Evolutionary conservation across 306 rosid genomes (phyloP), one percentile per base, ranked within the genome.

Genomic region (Corylus avellana): DNA sequence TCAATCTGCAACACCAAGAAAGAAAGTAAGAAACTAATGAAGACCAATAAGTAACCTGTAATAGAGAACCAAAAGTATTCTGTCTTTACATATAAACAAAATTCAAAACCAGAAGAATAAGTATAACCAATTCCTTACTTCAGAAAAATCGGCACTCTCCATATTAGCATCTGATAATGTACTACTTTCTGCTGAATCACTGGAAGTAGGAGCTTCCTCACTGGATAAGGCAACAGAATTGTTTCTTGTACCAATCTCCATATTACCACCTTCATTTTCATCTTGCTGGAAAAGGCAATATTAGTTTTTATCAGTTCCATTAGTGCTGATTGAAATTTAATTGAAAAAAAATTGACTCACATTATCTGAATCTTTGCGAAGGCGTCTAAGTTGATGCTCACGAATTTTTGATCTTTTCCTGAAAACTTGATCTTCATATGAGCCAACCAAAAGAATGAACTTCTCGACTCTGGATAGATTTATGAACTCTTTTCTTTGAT

Each of bases 391-490:
- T 53, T 8, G 58, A 3, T 48, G 20, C 9, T 75, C 88, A 17
- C 68, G 66, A 3, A 84, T 25, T 12, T 78, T 82, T 0, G 78
- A 74, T 81, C 91, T 84, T 82, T 59, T 91, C 46, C 27, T 73
- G 47, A 89, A 89, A 22, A 89, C 79, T 56, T 79, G 77, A 20
- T 91, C 93, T 75, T 91, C 96, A 48, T 77, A 75, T 0, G 75
- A 1, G 3, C 91, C 91, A 79, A 89, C 85, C 59, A 53, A 61
- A 42, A 84, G 89, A 63, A 87, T 77, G 67, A 89, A 91, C 3
- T 70, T 86, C 74, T 91, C 95, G 18, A 84, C 91, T 71, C 90
- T 84, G 0, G 93, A 89, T 20, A 82, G 5, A 77, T 86, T 89
- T 18, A 86, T 49, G 72, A 44, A 89, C 10, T 80, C 84, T 3